Evolutionary conservation across 495 filamentous ascomycete species (phyloP), one percentile per base, ranked within the genome.

Genomic region (Cladorrhinum samala): DNA sequence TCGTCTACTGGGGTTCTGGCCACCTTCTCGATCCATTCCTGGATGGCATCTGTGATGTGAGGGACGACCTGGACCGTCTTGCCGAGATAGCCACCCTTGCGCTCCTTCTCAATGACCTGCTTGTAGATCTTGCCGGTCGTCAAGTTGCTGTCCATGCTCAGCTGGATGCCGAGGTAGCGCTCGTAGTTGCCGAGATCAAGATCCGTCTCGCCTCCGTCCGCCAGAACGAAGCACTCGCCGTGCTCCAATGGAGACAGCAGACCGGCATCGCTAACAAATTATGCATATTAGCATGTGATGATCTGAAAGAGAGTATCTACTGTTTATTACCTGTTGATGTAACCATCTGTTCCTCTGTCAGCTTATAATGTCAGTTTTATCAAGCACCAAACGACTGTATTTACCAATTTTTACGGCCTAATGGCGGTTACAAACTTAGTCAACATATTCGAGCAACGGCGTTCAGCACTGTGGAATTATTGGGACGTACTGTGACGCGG

Each of bases 101-200:
- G 79, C 72, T 96, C 86, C 36, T 55, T 56, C 45, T 62, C 52
- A 54, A 95, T 92, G 18, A 96, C 93, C 55, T 85, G 79, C 64
- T 88, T 76, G 70, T 95, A 96, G 55, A 96, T 86, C 76, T 96
- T 97, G 55, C 93, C 93, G 9, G 91, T 95, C 19, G 91, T 96
- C 70, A 96, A 93, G 65, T 95, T 95, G 72, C 89, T 87, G 52
- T 93, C 88, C 17, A 82, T 73, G 5, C 78, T 85, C 21, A 95
- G 78, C 9, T 83, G 85, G 50, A 88, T 77, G 44, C 55, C 59
- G 7, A 75, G 66, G 27, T 77, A 76, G 18, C 66, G 51, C 71
- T 97, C 92, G 68, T 98, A 98, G 73, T 97, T 96, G 39, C 93
- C 93, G 17, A 98, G 80, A 68, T 98, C 93, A 9, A 98, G 80